Evolutionary conservation across 2,329 filamentous ascomycete genomes (phyloP).

Genomic region (Neofusicoccum sp.): DNA sequence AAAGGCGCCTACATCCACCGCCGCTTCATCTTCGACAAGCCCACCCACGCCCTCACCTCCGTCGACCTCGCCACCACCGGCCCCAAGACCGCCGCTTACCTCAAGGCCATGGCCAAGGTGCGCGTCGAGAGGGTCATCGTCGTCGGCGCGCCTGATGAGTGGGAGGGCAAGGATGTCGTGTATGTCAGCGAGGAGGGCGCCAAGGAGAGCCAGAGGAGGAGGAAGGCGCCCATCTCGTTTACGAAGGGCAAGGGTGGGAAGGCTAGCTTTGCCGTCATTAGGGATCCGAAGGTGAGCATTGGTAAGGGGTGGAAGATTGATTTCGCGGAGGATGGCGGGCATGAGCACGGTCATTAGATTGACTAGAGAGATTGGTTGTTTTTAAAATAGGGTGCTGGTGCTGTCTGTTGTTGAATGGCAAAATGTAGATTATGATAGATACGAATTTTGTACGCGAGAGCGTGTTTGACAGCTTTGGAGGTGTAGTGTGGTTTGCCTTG

Average conservation of each 20-base stretch:
- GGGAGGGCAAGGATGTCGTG: constrained; percentile 64
- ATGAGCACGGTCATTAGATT: neutral
- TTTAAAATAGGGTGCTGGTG: no score
- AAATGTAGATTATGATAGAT: no score
- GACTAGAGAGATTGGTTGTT: no score
- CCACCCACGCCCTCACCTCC: constrained; percentile 61
- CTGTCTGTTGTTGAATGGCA: no score
- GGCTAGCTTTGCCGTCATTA: constrained; percentile 63
- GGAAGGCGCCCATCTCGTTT: constrained; percentile 60
- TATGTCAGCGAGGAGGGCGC: constrained; percentile 62
- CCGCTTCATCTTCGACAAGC: constrained; percentile 64
- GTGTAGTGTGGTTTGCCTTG: no score
- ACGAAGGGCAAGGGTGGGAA: constrained; percentile 51
- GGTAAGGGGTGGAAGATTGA: constrained; percentile 63
- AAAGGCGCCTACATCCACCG: constrained; percentile 86
- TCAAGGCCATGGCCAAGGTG: constrained; percentile 76
- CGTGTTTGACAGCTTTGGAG: no score
- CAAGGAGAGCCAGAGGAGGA: constrained; percentile 42
- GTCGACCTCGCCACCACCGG: constrained; percentile 56
- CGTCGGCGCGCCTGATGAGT: constrained; percentile 71
- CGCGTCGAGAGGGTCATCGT: constrained; percentile 80
- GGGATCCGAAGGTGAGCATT: constrained; percentile 62
- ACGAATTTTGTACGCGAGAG: no score
- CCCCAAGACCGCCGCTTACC: constrained; percentile 68
- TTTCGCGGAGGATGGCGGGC: constrained; percentile 36